Base-by-base conservation (phyloP, 176 grass and related monocot species). In the Urochloa ruziziensis region DNA sequence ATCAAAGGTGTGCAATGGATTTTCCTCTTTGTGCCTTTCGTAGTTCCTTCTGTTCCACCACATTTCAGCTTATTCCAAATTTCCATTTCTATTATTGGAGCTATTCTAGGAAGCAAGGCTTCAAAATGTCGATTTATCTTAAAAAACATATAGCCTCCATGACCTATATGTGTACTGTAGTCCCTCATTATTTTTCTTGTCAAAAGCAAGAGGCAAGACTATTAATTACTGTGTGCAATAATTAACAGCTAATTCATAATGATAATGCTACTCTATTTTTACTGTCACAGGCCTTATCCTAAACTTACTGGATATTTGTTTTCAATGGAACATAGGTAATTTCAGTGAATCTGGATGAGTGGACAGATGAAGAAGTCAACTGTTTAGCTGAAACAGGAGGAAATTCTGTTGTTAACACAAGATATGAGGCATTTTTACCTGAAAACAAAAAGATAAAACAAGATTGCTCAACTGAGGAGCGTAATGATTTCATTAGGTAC, bases 321-420 rank as follows among this genome's bases (percentile, higher is more conserved):
- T 71, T 76, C 7, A 54, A 28, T 70, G 11, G 34, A 60, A 6
- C 44, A 86, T 47, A 90, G 96, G 89, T 99, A 21, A 85, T 95
- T 58, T 99, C 96, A 0, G 93, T 95, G 76, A 99, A 99, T 82
- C 86, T 99, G 62, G 96, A 99, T 57, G 96, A 99, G 53, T 99
- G 96, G 96, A 90, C 93, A 13, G 88, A 99, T 56, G 89, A 99
- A 74, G 89, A 99, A 66, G 96, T 94, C 63, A 86, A 96, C 47
- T 90, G 66, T 81, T 85, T 99, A 80, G 62, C 77, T 21, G 69
- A 92, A 43, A 74, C 67, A 61, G 93, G 96, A 54, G 96, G 93
- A 67, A 98, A 98, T 89, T 78, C 89, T 85, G 40, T 84, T 13
- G 89, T 94, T 33, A 98, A 98, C 83, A 78, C 67, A 76, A 93